Evolutionary conservation across 2,329 filamentous ascomycete genomes (phyloP), one percentile per base, ranked within the genome.

Genomic region (Aspergillus puulaauensis): DNA sequence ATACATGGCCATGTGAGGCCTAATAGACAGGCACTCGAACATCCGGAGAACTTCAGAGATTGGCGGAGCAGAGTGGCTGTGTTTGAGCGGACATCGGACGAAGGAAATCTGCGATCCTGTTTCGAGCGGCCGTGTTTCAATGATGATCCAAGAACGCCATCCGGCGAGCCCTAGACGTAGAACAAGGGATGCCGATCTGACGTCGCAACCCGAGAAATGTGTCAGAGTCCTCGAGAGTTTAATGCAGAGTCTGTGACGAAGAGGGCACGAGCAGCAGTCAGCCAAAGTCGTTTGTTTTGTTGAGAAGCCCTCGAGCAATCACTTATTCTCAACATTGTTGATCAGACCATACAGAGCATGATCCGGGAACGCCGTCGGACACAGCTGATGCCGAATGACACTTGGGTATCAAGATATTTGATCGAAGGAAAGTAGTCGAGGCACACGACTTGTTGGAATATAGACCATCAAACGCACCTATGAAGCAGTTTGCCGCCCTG

Each of bases 401-500:
- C 17, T 41, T n/a, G 21, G 31, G n/a, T 48, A 23, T 33, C 40
- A 15, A 31, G 33, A 41, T 2, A 40, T 23, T 12, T 23, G 35
- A 54, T 17, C 43, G 35, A 54, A 41, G 40, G 19, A 14, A 41
- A 31, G 52, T n/a, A 41, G 37, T 23, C 15, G n/a, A 35, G 44
- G n/a, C 23, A 54, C 23, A 54, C 37, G 11, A 41, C 23, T 40
- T 17, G 33, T 54, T 48, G 23, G 19, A 39, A 54, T 48, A n/a
- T 33, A 21, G 52, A 23, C 44, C 40, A 23, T 54, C 24, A 12
- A 41, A 33, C 48, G 52, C 52, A 43, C 23, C 24, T 33, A 15
- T n/a, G n/a, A 48, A 33, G 44, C 44, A 41, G 52, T 54, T 54
- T 54, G 52, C 44, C 35, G 52, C 24, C 44, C 24, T 43, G 44